A percentile compares a stretch with the other conserved stretches of the same genome.
These are phyloP conservation scores for Heliamphora pulchella DNA, from an alignment of 179 eudicot genomes.

Conservation along the genomic window DNA sequence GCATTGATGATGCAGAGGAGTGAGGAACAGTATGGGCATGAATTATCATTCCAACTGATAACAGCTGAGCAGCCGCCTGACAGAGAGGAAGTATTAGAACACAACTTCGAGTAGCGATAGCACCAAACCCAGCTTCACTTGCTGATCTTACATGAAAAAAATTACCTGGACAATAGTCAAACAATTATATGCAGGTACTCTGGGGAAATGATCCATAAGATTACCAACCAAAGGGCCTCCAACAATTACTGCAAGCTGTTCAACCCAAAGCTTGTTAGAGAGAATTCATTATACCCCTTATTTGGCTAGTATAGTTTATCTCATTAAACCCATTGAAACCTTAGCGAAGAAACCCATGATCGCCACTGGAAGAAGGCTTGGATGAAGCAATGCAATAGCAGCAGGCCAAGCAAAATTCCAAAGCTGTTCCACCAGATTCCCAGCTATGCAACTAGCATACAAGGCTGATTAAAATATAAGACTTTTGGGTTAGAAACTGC, in stretches of 20 bases:
- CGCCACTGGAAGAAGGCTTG: constrained; percentile 93
- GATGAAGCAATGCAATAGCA: constrained; percentile 83
- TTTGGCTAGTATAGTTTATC: constrained; percentile 1
- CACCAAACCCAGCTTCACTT: not conserved
- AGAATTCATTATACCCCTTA: not conserved
- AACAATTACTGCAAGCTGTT: constrained; percentile 67
- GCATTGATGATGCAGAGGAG: constrained; percentile 36
- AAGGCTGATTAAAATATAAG: constrained; percentile 48
- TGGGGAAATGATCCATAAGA: constrained; percentile 79
- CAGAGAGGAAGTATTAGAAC: constrained; percentile 22
- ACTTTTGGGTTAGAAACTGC: constrained; percentile 24
- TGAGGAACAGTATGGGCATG: constrained; percentile 49
- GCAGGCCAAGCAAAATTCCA: constrained; percentile 98
- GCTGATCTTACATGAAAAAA: not conserved
- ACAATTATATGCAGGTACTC: constrained; percentile 67
- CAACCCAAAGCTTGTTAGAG: constrained; percentile 26
- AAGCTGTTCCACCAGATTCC: constrained; percentile 87
- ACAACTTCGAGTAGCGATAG: constrained; percentile 13
- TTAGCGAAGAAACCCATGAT: constrained; percentile 74
- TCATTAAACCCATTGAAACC: constrained; percentile 31
- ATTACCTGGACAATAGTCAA: constrained; percentile 66
- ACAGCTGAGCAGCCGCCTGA: constrained; percentile 78
- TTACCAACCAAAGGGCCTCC: constrained; percentile 89
- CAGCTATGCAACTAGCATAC: constrained; percentile 80
- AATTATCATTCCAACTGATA: constrained; percentile 81